A percentile compares a stretch with the other conserved stretches of the same genome.
Conservation (phyloP, 2,329 filamentous ascomycete species). For the Trichoderma semiorbis region DNA sequence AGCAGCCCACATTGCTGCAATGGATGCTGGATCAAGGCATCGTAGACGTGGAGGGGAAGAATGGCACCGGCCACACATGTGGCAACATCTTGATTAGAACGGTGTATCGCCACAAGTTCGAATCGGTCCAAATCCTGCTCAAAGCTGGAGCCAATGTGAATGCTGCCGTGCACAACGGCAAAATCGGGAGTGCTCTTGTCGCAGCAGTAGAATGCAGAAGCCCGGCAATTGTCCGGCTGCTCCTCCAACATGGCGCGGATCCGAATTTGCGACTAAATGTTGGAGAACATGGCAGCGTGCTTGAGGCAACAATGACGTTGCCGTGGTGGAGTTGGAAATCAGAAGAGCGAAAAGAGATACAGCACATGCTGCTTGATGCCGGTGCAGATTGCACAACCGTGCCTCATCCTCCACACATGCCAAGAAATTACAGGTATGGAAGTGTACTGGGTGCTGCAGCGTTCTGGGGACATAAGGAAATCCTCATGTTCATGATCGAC, state of each 20-base stretch:
- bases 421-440: no score
- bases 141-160: not conserved
- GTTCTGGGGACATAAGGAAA: not conserved
- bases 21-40: not conserved
- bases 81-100: not conserved
- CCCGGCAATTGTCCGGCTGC: not conserved
- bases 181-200: not conserved
- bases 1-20: no score
- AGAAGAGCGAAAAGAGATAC: not conserved
- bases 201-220: not conserved
- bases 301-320: not conserved
- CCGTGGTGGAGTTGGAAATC: no score
- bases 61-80: rapidly evolving
- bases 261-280: not conserved
- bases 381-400: not conserved
- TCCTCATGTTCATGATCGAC: not conserved
- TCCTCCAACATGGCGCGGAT: not conserved
- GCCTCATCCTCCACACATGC: no score
- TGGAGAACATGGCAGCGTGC: not conserved
- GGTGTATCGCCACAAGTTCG: rapidly evolving
- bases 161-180: not conserved
- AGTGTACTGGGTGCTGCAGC: slow-evolving; percentile 8
- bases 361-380: not conserved
- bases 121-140: not conserved
- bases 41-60: not conserved